A percentile compares a stretch with the other conserved stretches of the same genome.
phyloP scores from a whole-genome alignment of 192 early-diverging fungal species.

The Backusella liffmaniae region DNA sequence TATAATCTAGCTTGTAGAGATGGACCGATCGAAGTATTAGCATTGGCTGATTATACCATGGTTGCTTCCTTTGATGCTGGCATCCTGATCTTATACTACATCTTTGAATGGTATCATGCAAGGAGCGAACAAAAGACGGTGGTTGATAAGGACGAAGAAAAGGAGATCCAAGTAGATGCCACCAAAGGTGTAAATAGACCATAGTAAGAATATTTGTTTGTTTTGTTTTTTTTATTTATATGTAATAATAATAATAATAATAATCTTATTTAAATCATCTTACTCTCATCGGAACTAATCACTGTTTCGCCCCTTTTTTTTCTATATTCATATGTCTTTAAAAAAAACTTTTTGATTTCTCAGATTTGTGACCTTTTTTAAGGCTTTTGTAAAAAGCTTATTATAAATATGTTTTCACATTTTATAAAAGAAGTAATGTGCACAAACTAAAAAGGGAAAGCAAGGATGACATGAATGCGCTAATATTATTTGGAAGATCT shows the following conservation, averaged over 20 bases:
- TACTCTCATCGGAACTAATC: not conserved
- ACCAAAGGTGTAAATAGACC: not conserved
- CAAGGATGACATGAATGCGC: too few species aligned
- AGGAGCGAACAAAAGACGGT: not conserved
- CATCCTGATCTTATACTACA: slow-evolving; percentile 27
- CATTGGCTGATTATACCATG: slow-evolving; percentile 23
- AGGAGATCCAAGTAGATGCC: not conserved
- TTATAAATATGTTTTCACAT: too few species aligned
- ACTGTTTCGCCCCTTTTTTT: not conserved
- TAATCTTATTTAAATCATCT: not conserved
- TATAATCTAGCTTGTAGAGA: not conserved
- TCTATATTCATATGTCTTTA: not conserved
- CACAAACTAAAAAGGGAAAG: too few species aligned
- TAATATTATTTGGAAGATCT: too few species aligned
- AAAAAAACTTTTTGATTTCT: not conserved
- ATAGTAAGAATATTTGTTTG: not conserved
- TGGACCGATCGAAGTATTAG: slow-evolving; percentile 19
- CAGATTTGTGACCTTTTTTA: too few species aligned
- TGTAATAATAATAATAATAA: not conserved
- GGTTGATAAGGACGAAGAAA: not conserved
- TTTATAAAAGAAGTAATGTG: too few species aligned
- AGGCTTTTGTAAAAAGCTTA: too few species aligned
- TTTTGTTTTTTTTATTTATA: not conserved
- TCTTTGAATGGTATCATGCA: slow-evolving; percentile 30
- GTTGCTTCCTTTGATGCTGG: slow-evolving; percentile 23